These are phyloP conservation scores for Lentinula detonsa DNA, from an alignment of 768 basidiomycete genomes.

Conservation along the genomic window DNA sequence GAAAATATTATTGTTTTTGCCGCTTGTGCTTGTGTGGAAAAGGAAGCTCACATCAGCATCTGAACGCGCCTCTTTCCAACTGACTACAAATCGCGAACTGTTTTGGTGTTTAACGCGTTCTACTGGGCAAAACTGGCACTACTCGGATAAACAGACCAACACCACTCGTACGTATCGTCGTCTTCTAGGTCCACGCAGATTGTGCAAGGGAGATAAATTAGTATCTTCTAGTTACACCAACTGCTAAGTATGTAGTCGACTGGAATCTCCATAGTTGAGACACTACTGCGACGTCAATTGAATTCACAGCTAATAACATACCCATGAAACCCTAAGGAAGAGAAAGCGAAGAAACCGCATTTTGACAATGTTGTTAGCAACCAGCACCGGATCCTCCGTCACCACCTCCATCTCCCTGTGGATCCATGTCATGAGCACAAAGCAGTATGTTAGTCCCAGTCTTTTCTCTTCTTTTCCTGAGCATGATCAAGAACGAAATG, in stretches of 20 bases:
- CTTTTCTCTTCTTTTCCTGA: slow-evolving; percentile 43
- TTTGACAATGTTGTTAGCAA: background rate
- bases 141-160: too few relatives aligned
- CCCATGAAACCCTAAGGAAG: background rate
- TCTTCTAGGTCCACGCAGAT: too few relatives aligned
- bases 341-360: background rate
- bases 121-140: background rate
- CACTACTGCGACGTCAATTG: too few relatives aligned
- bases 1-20: too few relatives aligned
- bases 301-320: background rate
- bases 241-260: too few relatives aligned
- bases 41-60: background rate
- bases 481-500: slow-evolving; percentile 50
- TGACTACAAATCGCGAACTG: background rate
- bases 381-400: slow-evolving; percentile 19
- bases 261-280: too few relatives aligned
- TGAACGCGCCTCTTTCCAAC: background rate
- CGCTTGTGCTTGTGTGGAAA: too few relatives aligned
- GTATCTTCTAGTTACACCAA: too few relatives aligned
- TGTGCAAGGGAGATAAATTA: too few relatives aligned
- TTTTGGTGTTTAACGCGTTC: too few relatives aligned
- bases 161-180: too few relatives aligned
- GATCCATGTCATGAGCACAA: slow-evolving; percentile 28
- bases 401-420: slow-evolving; percentile 30
- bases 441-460: slow-evolving; percentile 23